Conservation (phyloP, 2,329 filamentous ascomycete genomes). For the Aspergillus vadensis region DNA sequence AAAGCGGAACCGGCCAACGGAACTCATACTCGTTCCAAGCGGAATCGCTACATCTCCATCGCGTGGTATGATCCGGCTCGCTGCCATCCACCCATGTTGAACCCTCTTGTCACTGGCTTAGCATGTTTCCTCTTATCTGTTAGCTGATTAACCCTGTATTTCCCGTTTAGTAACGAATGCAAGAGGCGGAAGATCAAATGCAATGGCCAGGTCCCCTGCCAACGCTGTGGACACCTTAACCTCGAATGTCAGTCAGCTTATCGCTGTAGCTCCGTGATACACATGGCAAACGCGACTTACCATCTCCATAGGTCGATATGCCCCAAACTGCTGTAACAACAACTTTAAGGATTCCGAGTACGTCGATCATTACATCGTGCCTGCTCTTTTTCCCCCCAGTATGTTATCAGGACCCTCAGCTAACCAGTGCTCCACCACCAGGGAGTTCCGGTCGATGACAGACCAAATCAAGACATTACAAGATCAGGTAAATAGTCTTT, state of each 20-base stretch:
- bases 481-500: slow-evolving; percentile 79
- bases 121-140: not conserved
- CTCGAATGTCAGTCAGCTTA: slow-evolving; percentile 54
- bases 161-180: slow-evolving; percentile 59
- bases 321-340: slow-evolving; percentile 68
- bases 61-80: slow-evolving; percentile 55
- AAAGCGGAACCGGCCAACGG: slow-evolving; percentile 47
- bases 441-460: slow-evolving; percentile 80
- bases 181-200: slow-evolving; percentile 69
- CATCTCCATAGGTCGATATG: slow-evolving; percentile 54
- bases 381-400: not conserved
- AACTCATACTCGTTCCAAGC: slow-evolving; percentile 60
- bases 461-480: slow-evolving; percentile 74
- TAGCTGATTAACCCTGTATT: slow-evolving; percentile 15
- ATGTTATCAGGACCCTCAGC: not conserved
- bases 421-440: slow-evolving; percentile 26
- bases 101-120: not conserved
- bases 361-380: slow-evolving; percentile 21
- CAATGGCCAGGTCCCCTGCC: slow-evolving; percentile 66
- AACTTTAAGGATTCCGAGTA: slow-evolving; percentile 87
- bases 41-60: slow-evolving; percentile 68
- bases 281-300: slow-evolving; percentile 2
- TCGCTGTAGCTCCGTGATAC: not conserved
- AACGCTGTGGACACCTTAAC: slow-evolving; percentile 65
- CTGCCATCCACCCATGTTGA: not conserved